Evolutionary conservation across 2,329 filamentous ascomycete species (phyloP).

Genomic region (Fusarium denticulatum): DNA sequence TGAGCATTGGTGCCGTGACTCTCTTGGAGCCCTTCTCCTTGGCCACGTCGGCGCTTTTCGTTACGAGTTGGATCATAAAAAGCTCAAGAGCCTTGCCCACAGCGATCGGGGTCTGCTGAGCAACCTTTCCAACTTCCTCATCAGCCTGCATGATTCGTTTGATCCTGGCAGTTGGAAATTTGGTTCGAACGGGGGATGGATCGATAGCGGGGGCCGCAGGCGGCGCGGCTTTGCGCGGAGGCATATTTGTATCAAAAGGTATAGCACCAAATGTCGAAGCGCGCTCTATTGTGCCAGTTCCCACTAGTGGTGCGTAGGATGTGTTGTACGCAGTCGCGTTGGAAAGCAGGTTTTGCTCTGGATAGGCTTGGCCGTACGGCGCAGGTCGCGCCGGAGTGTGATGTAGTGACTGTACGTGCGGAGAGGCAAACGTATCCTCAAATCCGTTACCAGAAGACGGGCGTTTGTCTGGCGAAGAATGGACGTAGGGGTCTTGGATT

Average conservation of each 20-base stretch:
- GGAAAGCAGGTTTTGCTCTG: slow-evolving; percentile 21
- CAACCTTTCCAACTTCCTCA: slow-evolving; percentile 97
- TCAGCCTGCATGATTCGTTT: slow-evolving; percentile 99
- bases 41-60: slow-evolving; percentile 86
- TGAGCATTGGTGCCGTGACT: slow-evolving; percentile 89
- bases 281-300: slow-evolving; percentile 6
- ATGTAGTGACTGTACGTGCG: slow-evolving; percentile 26
- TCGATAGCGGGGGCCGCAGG: slow-evolving; percentile 57
- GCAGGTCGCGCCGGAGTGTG: slow-evolving; percentile 22
- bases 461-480: slow-evolving; percentile 12
- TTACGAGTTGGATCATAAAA: slow-evolving; percentile 96
- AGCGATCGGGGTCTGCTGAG: slow-evolving; percentile 95
- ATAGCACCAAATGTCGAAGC: slow-evolving; percentile 16
- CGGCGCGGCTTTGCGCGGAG: slow-evolving; percentile 48
- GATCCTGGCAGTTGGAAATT: slow-evolving; percentile 96
- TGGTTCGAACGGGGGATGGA: slow-evolving; percentile 84
- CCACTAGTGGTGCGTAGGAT: slow-evolving; percentile 20
- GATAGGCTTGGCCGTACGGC: slow-evolving; percentile 23
- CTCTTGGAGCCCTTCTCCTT: slow-evolving; percentile 85
- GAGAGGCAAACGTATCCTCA: slow-evolving; percentile 10
- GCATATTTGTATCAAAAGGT: slow-evolving; percentile 45
- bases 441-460: slow-evolving; percentile 10
- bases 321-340: slow-evolving; percentile 28
- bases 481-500: slow-evolving; percentile 32
- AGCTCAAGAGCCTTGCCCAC: slow-evolving; percentile 96